Percentiles rank a stretch among this genome's conserved stretches.
Evolutionary conservation across 2,329 filamentous ascomycete genomes (phyloP).

Genomic region (Kalmusia sp.): DNA sequence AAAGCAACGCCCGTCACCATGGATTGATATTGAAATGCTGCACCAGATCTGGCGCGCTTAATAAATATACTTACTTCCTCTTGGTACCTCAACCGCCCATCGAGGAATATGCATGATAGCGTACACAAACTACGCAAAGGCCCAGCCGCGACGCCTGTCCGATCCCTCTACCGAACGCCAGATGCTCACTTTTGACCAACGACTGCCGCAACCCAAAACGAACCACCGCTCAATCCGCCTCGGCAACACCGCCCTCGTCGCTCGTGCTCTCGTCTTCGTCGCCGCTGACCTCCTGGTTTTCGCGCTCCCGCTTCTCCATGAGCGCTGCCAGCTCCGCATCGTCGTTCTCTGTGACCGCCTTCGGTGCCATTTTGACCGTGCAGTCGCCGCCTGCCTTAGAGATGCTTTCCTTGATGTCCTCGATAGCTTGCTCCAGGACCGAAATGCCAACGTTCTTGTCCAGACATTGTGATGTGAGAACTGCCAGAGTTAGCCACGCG

Average conservation of each 20-base stretch:
- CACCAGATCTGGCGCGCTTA: not conserved
- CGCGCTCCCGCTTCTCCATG: conserved; percentile 98
- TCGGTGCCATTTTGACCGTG: conserved; percentile 96
- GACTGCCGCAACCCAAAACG: conserved; percentile 17
- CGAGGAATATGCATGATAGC: conserved; percentile 12
- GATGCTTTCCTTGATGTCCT: conserved; percentile 84
- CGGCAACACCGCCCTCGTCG: conserved; percentile 76
- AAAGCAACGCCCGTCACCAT: too few relatives aligned
- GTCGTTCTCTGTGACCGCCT: conserved; percentile 98
- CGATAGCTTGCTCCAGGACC: conserved; percentile 86
- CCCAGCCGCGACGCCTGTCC: conserved; percentile 4
- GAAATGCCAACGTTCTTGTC: conserved; percentile 90
- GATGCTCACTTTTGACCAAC: conserved; percentile 36
- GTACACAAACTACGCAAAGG: conserved; percentile 20
- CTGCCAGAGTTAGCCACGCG: conserved; percentile 48
- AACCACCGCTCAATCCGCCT: conserved; percentile 36
- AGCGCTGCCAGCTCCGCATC: conserved; percentile 95
- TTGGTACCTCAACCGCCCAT: not conserved
- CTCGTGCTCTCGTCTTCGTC: conserved; percentile 97
- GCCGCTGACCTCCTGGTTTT: conserved; percentile 97
- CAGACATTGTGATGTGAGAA: conserved; percentile 92
- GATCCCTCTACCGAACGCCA: conserved; percentile 28
- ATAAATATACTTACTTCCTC: too few relatives aligned
- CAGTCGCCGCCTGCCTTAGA: conserved; percentile 78
- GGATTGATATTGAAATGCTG: too few relatives aligned